Conservation (phyloP, 371 early-diverging fungal species). For the Mortierella sp. region DNA sequence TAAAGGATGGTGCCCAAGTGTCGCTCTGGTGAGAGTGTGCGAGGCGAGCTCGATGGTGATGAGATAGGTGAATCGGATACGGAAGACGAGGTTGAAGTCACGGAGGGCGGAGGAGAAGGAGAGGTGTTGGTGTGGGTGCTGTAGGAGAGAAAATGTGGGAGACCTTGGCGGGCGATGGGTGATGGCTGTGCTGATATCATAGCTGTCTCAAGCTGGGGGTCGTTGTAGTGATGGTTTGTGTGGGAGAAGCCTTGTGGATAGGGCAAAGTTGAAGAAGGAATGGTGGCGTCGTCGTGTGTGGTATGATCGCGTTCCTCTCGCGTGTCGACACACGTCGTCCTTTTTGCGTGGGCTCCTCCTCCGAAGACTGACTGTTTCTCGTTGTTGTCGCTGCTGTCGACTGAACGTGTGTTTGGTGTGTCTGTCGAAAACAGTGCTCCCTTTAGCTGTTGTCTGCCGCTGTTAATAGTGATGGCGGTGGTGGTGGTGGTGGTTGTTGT, state of each 20-base stretch:
- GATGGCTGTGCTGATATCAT: constrained; percentile 4
- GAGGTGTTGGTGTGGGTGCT: background rate
- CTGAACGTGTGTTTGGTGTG: background rate
- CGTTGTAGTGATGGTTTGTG: background rate
- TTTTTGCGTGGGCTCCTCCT: background rate
- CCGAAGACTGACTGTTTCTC: background rate
- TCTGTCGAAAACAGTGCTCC: background rate
- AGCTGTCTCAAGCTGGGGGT: background rate
- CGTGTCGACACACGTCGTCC: background rate
- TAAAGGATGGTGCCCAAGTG: constrained; percentile 12
- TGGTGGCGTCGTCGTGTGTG: constrained; percentile 1
- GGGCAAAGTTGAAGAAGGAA: background rate
- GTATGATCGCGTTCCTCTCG: background rate
- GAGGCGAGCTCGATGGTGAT: constrained; percentile 14
- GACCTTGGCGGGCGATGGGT: constrained; percentile 6
- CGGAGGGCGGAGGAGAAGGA: constrained; percentile 10
- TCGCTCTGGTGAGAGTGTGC: background rate
- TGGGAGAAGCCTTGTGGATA: background rate
- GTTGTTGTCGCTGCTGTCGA: background rate
- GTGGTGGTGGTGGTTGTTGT: background rate
- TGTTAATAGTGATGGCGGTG: background rate
- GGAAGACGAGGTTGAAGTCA: constrained; percentile 18
- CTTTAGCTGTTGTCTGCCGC: background rate
- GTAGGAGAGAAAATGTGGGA: background rate
- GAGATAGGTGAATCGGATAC: constrained; percentile 19